Evolutionary conservation across 2,329 filamentous ascomycete genomes (phyloP).

Genomic region (Alternaria ethzedia): DNA sequence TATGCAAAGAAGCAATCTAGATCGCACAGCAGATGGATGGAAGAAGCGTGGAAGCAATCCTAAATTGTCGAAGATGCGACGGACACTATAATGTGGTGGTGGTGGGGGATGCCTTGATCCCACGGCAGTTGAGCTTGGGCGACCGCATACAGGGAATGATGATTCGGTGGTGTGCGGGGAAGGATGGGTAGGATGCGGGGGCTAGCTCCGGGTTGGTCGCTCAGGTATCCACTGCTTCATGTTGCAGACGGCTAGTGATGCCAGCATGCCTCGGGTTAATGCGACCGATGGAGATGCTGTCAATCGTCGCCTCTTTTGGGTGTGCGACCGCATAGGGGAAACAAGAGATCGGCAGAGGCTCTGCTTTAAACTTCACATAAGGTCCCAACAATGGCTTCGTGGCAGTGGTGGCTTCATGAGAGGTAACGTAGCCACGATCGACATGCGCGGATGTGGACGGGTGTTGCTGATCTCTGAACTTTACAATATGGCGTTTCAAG

Average conservation of each 20-base stretch:
- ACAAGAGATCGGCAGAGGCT: background rate
- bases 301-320: background rate
- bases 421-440: background rate
- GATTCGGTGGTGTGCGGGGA: slow-evolving; percentile 18
- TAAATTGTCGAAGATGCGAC: background rate
- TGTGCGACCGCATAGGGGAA: background rate
- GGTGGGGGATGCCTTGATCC: background rate
- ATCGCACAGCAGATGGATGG: background rate
- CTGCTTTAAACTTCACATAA: background rate
- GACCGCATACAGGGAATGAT: background rate
- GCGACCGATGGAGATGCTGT: background rate
- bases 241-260: background rate
- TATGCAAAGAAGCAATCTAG: background rate
- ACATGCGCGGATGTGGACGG: no score
- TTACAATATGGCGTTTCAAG: background rate
- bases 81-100: slow-evolving; percentile 13
- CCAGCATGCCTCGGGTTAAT: slow-evolving; percentile 3
- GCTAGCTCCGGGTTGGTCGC: background rate
- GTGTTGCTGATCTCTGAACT: background rate
- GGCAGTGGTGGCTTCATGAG: background rate
- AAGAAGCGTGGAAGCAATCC: background rate
- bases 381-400: no score
- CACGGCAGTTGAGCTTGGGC: background rate
- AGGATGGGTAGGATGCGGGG: slow-evolving; percentile 10
- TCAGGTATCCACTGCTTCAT: background rate